Evolutionary conservation across 108 stramenopile genomes (phyloP).

Genomic region (Cyclotella sp.): DNA sequence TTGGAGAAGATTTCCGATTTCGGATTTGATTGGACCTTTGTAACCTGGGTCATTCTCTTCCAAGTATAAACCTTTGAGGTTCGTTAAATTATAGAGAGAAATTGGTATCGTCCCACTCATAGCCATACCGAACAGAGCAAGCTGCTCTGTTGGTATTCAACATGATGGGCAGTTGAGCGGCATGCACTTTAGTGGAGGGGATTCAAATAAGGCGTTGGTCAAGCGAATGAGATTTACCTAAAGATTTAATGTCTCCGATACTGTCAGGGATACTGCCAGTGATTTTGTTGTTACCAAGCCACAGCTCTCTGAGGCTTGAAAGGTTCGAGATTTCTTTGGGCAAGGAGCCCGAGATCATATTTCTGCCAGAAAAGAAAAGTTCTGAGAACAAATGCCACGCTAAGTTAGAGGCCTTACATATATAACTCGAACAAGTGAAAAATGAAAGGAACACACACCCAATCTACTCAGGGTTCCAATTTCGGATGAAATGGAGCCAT

Average conservation of each 20-base stretch:
- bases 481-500: neutral
- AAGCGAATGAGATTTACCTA: neutral
- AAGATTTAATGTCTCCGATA: neutral
- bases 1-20: neutral
- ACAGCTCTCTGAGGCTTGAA: neutral
- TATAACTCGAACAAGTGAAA: too few species aligned
- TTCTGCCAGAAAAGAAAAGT: neutral
- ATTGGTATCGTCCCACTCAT: slow-evolving; percentile 2
- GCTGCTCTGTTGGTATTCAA: neutral
- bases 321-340: neutral
- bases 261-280: neutral
- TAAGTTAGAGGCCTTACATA: too few species aligned
- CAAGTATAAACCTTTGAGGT: neutral
- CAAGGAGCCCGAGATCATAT: neutral
- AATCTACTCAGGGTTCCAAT: neutral
- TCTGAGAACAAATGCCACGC: neutral
- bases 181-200: neutral
- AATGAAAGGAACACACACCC: too few species aligned
- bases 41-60: neutral
- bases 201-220: neutral
- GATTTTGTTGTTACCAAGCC: neutral
- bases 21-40: neutral
- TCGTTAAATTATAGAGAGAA: neutral
- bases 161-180: neutral
- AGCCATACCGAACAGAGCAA: neutral